A percentile compares a stretch with the other conserved stretches of the same genome.
phyloP scores from a whole-genome alignment of 345 rosid species.

The Eutrema japonicum region DNA sequence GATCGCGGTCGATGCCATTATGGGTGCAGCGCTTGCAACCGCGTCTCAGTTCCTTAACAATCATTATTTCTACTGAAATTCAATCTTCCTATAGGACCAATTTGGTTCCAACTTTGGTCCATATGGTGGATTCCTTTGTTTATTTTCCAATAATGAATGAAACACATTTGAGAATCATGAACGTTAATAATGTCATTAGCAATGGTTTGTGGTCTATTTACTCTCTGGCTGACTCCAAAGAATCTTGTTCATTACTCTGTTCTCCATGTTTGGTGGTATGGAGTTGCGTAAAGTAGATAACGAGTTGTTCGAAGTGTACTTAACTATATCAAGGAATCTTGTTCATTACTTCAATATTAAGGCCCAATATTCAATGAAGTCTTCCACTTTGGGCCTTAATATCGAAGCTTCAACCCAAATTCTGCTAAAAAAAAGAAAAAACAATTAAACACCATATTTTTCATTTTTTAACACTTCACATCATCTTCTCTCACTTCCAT shows the following conservation, averaged over 20 bases:
- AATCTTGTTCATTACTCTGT: background rate
- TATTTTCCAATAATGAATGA: conserved; percentile 28
- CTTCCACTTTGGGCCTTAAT: no score
- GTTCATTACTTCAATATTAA: no score
- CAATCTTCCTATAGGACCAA: conserved; percentile 3
- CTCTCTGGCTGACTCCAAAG: background rate
- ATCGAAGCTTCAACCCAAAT: no score
- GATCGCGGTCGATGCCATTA: conserved; percentile 64
- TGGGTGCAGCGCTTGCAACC: conserved; percentile 85
- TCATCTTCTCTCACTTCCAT: no score
- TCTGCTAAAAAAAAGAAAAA: no score
- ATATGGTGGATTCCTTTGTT: conserved; percentile 23
- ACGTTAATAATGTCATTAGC: background rate
- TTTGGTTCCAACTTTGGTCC: conserved; percentile 18
- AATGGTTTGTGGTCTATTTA: background rate
- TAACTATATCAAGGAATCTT: no score
- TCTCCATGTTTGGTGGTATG: background rate
- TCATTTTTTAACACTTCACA: no score
- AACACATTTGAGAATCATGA: conserved; percentile 18
- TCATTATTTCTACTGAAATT: conserved; percentile 46
- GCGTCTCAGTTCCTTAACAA: conserved; percentile 72
- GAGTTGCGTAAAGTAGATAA: no score
- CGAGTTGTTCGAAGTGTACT: no score
- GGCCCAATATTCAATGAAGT: no score
- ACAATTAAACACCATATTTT: no score